phyloP scores from a whole-genome alignment of 2,329 filamentous ascomycete genomes.

The Calonectria pauciramosa region DNA sequence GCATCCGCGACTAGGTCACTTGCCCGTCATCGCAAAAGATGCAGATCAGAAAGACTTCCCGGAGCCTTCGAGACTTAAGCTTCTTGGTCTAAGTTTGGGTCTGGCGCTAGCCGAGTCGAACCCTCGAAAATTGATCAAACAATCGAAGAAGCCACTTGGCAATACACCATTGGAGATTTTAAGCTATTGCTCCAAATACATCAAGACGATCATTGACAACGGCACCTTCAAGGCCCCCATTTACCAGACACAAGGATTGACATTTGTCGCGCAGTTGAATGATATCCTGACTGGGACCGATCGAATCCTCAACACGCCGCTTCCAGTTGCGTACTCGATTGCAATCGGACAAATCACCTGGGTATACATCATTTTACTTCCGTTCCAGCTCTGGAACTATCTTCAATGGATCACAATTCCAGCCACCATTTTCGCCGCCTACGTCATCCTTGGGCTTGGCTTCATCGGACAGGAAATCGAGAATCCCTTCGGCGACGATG shows the following conservation, averaged over 20 bases:
- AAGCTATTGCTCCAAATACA: slow-evolving; percentile 75
- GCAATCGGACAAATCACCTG: slow-evolving; percentile 87
- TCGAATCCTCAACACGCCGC: slow-evolving; percentile 84
- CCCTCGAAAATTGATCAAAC: slow-evolving; percentile 81
- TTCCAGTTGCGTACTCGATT: slow-evolving; percentile 85
- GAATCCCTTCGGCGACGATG: slow-evolving; percentile 85
- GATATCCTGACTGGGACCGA: slow-evolving; percentile 80
- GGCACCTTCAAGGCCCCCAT: slow-evolving; percentile 68
- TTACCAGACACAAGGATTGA: slow-evolving; percentile 71
- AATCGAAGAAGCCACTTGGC: slow-evolving; percentile 77
- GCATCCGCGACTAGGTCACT: slow-evolving; percentile 75
- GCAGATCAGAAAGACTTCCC: slow-evolving; percentile 54
- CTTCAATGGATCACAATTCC: slow-evolving; percentile 83
- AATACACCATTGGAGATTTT: slow-evolving; percentile 86
- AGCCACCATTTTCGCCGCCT: slow-evolving; percentile 77
- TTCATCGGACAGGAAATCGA: slow-evolving; percentile 84
- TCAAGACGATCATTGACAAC: slow-evolving; percentile 70
- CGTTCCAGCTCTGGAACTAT: slow-evolving; percentile 78
- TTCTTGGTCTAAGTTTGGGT: slow-evolving; percentile 78
- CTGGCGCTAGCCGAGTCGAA: slow-evolving; percentile 81
- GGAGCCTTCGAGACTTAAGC: slow-evolving; percentile 66
- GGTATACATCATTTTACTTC: slow-evolving; percentile 83
- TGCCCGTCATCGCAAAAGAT: slow-evolving; percentile 75
- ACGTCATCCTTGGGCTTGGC: slow-evolving; percentile 83
- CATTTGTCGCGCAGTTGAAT: slow-evolving; percentile 72